phyloP scores from a whole-genome alignment of 139 green algal species.

The Closterium sp. region DNA sequence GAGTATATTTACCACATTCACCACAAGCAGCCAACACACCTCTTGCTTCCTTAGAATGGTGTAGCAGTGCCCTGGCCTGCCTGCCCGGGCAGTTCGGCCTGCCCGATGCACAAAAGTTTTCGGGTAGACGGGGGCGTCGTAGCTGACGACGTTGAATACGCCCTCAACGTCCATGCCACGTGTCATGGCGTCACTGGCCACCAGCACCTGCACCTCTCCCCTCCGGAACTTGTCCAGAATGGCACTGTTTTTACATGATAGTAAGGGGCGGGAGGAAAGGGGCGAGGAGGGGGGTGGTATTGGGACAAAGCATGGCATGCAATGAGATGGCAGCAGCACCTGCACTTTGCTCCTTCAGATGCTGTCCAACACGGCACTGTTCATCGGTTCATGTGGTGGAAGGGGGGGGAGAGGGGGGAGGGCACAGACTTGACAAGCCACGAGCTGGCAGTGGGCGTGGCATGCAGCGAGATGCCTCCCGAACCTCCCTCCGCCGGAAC shows the following conservation, averaged over 20 bases:
- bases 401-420: too few relatives aligned
- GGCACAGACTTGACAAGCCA: too few relatives aligned
- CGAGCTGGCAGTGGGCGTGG: too few relatives aligned
- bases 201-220: slow-evolving; percentile 43
- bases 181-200: slow-evolving; percentile 56
- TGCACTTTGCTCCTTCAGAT: too few relatives aligned
- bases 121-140: slow-evolving; percentile 72
- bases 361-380: too few relatives aligned
- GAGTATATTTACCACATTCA: not conserved
- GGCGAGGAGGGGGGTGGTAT: too few relatives aligned
- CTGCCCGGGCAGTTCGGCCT: slow-evolving; percentile 83
- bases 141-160: slow-evolving; percentile 54
- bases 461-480: too few relatives aligned
- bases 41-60: slow-evolving; percentile 79
- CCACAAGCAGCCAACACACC: slow-evolving; percentile 49
- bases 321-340: too few relatives aligned
- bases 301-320: too few relatives aligned
- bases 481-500: too few relatives aligned
- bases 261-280: not conserved
- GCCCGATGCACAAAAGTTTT: slow-evolving; percentile 74
- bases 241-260: slow-evolving; percentile 14
- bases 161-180: slow-evolving; percentile 54
- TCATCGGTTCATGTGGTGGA: too few relatives aligned
- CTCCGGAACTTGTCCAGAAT: slow-evolving; percentile 48
- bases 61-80: slow-evolving; percentile 66